Percentiles rank a stretch among this genome's conserved stretches.
Conservation (phyloP, 2,329 filamentous ascomycete genomes). For the Corinectria fuckeliana region DNA sequence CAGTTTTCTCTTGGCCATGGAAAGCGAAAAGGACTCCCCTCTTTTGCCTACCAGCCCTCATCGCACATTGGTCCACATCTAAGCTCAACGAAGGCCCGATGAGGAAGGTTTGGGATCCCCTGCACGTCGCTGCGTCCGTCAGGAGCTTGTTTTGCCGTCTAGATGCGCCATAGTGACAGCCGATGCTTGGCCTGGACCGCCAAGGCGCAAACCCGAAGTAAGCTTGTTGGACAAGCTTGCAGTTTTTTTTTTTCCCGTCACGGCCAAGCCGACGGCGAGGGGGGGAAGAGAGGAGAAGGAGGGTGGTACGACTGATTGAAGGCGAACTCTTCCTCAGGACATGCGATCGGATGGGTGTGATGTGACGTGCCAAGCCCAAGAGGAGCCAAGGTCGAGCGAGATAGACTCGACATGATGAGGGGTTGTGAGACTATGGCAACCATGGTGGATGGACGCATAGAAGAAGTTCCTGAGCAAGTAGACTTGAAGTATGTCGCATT, state of each 20-base stretch:
- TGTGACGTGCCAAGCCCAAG: background rate
- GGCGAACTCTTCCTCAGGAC: background rate
- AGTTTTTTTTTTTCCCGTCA: conserved; percentile 7
- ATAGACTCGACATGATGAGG: background rate
- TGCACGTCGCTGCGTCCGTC: conserved; percentile 9
- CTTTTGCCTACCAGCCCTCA: background rate
- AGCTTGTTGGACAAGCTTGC: conserved; percentile 22
- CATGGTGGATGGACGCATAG: background rate
- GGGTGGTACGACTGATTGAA: background rate
- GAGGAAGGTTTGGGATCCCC: conserved; percentile 9
- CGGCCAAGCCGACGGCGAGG: conserved; percentile 12
- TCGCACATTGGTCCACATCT: background rate
- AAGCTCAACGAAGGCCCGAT: background rate
- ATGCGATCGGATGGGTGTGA: background rate
- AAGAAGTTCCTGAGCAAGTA: background rate
- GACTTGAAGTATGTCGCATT: conserved; percentile 5
- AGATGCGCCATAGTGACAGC: background rate
- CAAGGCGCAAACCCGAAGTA: conserved; percentile 18
- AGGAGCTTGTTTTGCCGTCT: conserved; percentile 6
- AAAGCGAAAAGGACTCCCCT: background rate
- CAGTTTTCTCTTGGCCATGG: conserved; percentile 1
- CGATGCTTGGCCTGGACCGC: conserved; percentile 5
- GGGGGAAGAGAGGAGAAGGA: background rate
- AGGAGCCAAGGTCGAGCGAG: background rate
- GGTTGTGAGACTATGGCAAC: background rate